Base-by-base conservation (phyloP, 2,329 filamentous ascomycete genomes). In the Beauveria rudraprayagi region DNA sequence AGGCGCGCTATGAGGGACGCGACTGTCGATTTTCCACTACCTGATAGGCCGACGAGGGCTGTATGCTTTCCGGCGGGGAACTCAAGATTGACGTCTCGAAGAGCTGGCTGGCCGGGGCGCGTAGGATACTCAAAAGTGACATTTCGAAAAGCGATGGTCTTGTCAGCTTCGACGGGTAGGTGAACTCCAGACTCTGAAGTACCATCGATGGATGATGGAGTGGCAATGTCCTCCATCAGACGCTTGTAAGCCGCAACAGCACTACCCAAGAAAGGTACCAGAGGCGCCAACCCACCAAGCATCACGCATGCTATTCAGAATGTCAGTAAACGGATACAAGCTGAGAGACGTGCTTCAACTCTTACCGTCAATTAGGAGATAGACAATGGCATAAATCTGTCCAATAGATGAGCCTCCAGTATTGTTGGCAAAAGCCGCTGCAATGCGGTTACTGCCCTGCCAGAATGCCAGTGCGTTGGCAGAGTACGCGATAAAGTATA, bases 391-490 rank as follows among this genome's bases (percentile, higher is more conserved):
- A 64, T 79, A 83, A 1, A 78, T 78, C 19, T 76, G 70, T 43
- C 80, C 80, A 2, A 76, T 69, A 0, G 71, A 71, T 0, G 76
- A 75, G 4, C 75, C 77, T 11, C 72, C 61, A 69, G 67, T 62
- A 61, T 69, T 55, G 24, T 62, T 22, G 2, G 70, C 70, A 43
- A 67, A 65, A 1, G 67, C 65, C 3, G 67, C 65, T 3, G 68
- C 69, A 40, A 72, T 70, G 63, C 59, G 26, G 44, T 71, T 74
- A 64, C 81, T 84, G 46, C 85, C 85, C 69, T 86, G 81, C 83
- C 84, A 88, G 66, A 87, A 88, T 0, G 85, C 85, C 6, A 88
- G 71, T 6, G 81, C 84, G 65, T 86, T 87, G 4, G 83, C 83
- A 2, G 82, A 77, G 65, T 86, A 87, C 2, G 84, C 83, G 61